Base-by-base conservation (phyloP, 2,329 filamentous ascomycete genomes). In the Davidsoniella virescens region DNA sequence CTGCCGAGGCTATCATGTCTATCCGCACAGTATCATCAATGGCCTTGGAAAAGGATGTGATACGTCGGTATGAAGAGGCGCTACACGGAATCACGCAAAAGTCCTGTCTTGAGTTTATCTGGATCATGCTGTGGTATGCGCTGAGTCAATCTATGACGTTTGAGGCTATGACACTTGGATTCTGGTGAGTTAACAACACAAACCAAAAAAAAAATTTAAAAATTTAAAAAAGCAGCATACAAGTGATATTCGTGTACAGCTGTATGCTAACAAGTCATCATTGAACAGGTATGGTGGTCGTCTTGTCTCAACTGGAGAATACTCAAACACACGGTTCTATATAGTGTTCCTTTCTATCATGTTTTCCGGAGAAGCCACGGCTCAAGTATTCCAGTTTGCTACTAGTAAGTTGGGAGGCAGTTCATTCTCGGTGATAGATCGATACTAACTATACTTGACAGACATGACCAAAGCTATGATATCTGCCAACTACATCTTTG, bases 21-120 rank as follows among this genome's bases (percentile, higher is more conserved):
- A 73, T 74, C 47, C 64, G 69, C 17, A 74, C 70, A 0, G 65
- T 74, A 2, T 67, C 67, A 1, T 70, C 68, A 1, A 58, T 75
- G 23, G 69, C 70, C 0, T 59, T 72, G 6, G 71, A 75, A 54
- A 53, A 58, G 2, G 62, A 65, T 29, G 60, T 73, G 16, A 59
- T 69, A 2, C 54, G 60, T 2, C 59, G 62, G 6, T 70, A 70
- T 45, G 54, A 56, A 4, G 52, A 50, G 2, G 56, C 59, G 1
- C 58, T 67, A 1, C 57, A 60, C 23, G 57, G 60, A 7, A 58
- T 67, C 43, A 62, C 63, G 0, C 51, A 50, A 7, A 55, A 59
- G 5, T 59, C 62, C 4, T 59, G 63, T 12, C 50, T 52, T 5
- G 57, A 59, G 1, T 53, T 67, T 4, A 60, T 60, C 0, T 64